Base-by-base conservation (phyloP, 805 yeast genomes). In the Zygoascus ofunaensis region DNA sequence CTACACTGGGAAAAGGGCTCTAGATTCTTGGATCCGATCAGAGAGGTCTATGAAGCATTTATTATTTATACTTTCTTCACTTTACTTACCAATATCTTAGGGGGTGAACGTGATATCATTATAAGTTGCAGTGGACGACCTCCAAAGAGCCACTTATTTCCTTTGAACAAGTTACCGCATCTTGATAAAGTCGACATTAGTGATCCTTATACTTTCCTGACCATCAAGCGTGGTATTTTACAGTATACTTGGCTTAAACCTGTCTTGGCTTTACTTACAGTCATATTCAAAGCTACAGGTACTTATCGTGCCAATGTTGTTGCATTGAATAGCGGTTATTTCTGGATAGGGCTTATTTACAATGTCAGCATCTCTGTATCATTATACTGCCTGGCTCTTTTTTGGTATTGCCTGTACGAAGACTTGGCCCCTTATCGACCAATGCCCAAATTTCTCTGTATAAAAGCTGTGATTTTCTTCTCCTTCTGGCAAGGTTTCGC, bases 241-340 rank as follows among this genome's bases (percentile, higher is more conserved):
- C 99, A 92, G 61, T 92, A 90, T 58, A 95, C 90, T 5, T 92
- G 96, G 96, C 61, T 89, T 48, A 89, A 94, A 56, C 97, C 97
- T 0, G 48, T 86, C 12, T 69, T 89, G n/a, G 81, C 87, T 48
- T 47, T 79, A 10, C 64, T 72, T n/a, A 68, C 73, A 21, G 59
- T 74, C 20, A 43, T 73, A 34, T 62, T 76, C 24, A 74, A 77
- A 48, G 48, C 72, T 0, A 46, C 69, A 14, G 76, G 79, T 0
- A 55, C 69, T 41, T 76, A 80, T 55, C 66, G 76, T 42, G 73
- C 73, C 20, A 72, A 74, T 43, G 67, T 73, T 44, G 62, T 77
- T 51, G 66, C 77, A 10, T 41, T 66, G 12, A 51, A 62, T 2
- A 74, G 82, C 14, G 62, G 78, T 4, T 76, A 77, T 53, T 60